Conservation (phyloP, 1,139 yeast species). For the Debaryomycetaceae sp. region DNA sequence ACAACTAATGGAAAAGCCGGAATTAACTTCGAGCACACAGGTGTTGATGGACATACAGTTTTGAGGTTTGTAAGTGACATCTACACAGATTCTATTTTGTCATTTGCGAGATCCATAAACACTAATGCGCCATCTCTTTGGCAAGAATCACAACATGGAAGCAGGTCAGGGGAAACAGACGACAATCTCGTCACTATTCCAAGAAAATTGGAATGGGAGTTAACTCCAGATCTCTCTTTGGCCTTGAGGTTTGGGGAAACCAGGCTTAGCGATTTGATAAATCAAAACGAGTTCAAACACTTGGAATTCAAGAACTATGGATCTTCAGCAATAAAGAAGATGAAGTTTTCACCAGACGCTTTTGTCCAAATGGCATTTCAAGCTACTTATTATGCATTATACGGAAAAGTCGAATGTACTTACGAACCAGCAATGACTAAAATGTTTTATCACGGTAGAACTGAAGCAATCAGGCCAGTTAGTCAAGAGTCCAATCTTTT, state of each 20-base stretch:
- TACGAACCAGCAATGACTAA: slow-evolving; percentile 98
- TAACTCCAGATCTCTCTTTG: slow-evolving; percentile 70
- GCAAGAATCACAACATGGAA: slow-evolving; percentile 28
- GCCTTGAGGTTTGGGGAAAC: slow-evolving; percentile 91
- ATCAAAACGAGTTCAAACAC: slow-evolving; percentile 84
- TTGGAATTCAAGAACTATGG: slow-evolving; percentile 78
- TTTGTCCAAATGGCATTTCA: slow-evolving; percentile 94
- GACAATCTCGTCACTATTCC: slow-evolving; percentile 60
- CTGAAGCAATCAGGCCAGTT: slow-evolving; percentile 87
- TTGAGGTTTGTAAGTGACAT: slow-evolving; percentile 84
- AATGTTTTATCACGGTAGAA: slow-evolving; percentile 79
- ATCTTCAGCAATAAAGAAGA: slow-evolving; percentile 70
- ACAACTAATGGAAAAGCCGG: slow-evolving; percentile 95
- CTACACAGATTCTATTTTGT: slow-evolving; percentile 82
- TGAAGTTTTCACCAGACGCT: slow-evolving; percentile 93
- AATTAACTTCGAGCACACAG: slow-evolving; percentile 90
- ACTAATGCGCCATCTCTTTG: slow-evolving; percentile 78
- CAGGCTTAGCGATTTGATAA: slow-evolving; percentile 77
- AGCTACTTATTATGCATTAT: slow-evolving; percentile 85
- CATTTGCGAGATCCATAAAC: slow-evolving; percentile 83
- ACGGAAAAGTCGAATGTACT: slow-evolving; percentile 90
- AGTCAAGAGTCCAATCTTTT: slow-evolving; percentile 76
- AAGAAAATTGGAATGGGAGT: slow-evolving; percentile 84
- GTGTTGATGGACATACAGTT: slow-evolving; percentile 94
- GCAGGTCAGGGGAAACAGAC: slow-evolving; percentile 7